phyloP scores from a whole-genome alignment of 73 alveolate genomes.

The Stentor roeselii region DNA sequence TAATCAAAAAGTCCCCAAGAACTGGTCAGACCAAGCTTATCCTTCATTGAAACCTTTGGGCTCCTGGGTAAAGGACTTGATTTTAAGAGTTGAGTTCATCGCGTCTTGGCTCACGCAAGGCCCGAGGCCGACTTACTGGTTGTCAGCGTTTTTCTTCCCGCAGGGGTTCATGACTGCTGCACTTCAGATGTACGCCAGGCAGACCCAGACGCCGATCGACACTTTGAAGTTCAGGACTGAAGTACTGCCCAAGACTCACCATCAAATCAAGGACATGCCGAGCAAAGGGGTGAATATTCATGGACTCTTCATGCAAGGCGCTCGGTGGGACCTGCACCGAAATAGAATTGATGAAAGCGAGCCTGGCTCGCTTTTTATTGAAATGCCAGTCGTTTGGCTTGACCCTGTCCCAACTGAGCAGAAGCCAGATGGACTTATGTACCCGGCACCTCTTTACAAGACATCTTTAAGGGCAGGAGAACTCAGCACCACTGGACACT shows the following conservation, averaged over 20 bases:
- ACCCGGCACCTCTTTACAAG: slow-evolving; percentile 96
- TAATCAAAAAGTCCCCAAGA: slow-evolving; percentile 83
- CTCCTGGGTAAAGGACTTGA: slow-evolving; percentile 94
- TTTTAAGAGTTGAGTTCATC: slow-evolving; percentile 88
- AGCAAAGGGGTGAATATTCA: slow-evolving; percentile 98
- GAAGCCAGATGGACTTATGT: slow-evolving; percentile 47
- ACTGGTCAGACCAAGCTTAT: slow-evolving; percentile 89
- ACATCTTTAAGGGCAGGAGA: slow-evolving; percentile 98
- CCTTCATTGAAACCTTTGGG: slow-evolving; percentile 97
- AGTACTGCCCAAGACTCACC: slow-evolving; percentile 62
- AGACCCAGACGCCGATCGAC: slow-evolving; percentile 92
- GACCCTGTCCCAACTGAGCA: slow-evolving; percentile 45
- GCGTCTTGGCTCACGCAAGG: slow-evolving; percentile 96
- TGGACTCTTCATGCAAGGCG: slow-evolving; percentile 99
- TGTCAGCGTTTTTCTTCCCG: slow-evolving; percentile 99
- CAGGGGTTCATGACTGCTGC: slow-evolving; percentile 99
- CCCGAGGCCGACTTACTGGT: slow-evolving; percentile 92
- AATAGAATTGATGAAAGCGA: slow-evolving; percentile 81
- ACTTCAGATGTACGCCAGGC: slow-evolving; percentile 95
- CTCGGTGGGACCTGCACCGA: slow-evolving; percentile 91
- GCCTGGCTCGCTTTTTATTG: slow-evolving; percentile 86
- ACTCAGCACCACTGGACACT: slow-evolving; percentile 98
- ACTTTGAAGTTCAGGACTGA: slow-evolving; percentile 85
- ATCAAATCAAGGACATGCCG: slow-evolving; percentile 66
- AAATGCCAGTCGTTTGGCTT: slow-evolving; percentile 96